Conservation (phyloP, 768 basidiomycete species). For the Tricholoma furcatifolium region DNA sequence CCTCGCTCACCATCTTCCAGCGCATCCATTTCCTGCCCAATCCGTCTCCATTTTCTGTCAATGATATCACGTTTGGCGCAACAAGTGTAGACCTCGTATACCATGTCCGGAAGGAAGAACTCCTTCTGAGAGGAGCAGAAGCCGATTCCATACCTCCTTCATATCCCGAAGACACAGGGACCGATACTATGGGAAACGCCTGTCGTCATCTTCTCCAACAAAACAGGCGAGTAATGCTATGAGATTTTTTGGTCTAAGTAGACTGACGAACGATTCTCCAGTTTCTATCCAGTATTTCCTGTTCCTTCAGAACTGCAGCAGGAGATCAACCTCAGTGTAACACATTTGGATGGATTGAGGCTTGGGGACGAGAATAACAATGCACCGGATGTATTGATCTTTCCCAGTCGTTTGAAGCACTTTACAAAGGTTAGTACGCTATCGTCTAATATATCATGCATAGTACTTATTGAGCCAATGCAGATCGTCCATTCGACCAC, state of each 20-base stretch:
- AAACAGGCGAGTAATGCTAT: slow-evolving; percentile 55
- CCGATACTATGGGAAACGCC: slow-evolving; percentile 77
- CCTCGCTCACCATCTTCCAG: slow-evolving; percentile 35
- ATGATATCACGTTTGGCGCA: slow-evolving; percentile 75
- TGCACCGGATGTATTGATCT: slow-evolving; percentile 80
- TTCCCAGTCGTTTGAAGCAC: slow-evolving; percentile 87
- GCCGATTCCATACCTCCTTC: slow-evolving; percentile 43
- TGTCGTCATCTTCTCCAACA: slow-evolving; percentile 85
- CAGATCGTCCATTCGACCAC: slow-evolving; percentile 77
- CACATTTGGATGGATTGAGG: slow-evolving; percentile 56
- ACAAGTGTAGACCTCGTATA: slow-evolving; percentile 89
- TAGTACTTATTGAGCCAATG: neutral
- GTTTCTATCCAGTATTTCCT: slow-evolving; percentile 96
- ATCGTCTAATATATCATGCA: neutral
- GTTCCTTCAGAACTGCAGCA: slow-evolving; percentile 67
- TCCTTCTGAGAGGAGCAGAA: slow-evolving; percentile 65
- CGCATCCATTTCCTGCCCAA: slow-evolving; percentile 82
- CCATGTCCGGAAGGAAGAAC: slow-evolving; percentile 85
- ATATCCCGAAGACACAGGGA: slow-evolving; percentile 41
- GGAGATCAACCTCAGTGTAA: slow-evolving; percentile 89
- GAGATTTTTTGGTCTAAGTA: neutral
- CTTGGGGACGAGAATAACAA: slow-evolving; percentile 38
- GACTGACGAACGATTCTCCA: slow-evolving; percentile 26
- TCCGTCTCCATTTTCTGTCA: slow-evolving; percentile 82
- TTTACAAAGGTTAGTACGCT: slow-evolving; percentile 71